Conservation (phyloP, 768 basidiomycete genomes). For the Omphalotus guepiniiformis region DNA sequence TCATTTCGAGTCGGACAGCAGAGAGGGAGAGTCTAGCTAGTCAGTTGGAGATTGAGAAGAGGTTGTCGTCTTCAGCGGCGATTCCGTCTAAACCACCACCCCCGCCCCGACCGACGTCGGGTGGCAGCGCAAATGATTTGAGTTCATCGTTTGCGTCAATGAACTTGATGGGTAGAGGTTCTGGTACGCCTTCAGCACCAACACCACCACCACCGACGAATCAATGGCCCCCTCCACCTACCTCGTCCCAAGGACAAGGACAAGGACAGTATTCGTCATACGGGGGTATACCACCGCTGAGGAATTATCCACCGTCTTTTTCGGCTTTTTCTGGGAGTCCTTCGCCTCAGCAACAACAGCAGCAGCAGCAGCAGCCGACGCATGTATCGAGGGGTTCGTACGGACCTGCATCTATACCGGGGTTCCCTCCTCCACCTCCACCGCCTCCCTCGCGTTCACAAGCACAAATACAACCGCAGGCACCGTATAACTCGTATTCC, state of each 20-base stretch:
- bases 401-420: conserved; percentile 13
- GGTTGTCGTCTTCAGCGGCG: conserved; percentile 44
- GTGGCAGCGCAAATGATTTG: conserved; percentile 30
- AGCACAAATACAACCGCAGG: conserved; percentile 18
- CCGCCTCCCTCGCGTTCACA: conserved; percentile 13
- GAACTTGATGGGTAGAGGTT: conserved; percentile 47
- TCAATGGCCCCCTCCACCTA: conserved; percentile 21
- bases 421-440: background rate
- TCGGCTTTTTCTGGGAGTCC: background rate
- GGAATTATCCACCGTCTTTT: background rate
- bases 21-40: conserved; percentile 69
- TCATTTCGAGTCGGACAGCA: conserved; percentile 54
- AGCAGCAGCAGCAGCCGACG: conserved; percentile 6
- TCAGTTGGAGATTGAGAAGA: conserved; percentile 69
- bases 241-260: background rate
- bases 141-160: conserved; percentile 56
- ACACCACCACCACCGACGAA: conserved; percentile 21
- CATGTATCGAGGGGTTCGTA: conserved; percentile 13
- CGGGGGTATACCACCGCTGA: conserved; percentile 4
- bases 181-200: conserved; percentile 25
- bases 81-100: conserved; percentile 49
- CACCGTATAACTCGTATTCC: conserved; percentile 14
- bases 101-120: conserved; percentile 41
- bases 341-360: conserved; percentile 4
- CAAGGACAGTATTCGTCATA: background rate